Evolutionary conservation across 129 eudicot genomes (phyloP).

Genomic region (Escallonia rubra): DNA sequence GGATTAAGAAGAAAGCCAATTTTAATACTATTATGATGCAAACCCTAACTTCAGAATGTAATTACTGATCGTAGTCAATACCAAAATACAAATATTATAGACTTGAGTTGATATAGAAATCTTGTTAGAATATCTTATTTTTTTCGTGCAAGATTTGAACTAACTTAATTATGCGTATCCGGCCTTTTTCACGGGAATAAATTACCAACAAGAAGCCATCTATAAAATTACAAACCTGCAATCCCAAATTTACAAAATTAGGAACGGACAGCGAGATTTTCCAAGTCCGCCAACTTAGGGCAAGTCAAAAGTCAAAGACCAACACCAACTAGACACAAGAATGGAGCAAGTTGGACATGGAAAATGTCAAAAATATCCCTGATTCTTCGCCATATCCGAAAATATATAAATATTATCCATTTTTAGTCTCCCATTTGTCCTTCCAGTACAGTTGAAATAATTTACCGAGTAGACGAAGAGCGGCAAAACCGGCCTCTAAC

Average conservation of each 20-base stretch:
- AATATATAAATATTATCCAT: constrained; percentile 1
- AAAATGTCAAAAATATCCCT: not conserved
- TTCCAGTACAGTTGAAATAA: not conserved
- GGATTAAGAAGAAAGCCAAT: no score
- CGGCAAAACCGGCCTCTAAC: constrained; percentile 25
- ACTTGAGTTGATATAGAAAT: no score
- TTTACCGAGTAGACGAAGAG: not conserved
- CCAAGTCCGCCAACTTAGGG: not conserved
- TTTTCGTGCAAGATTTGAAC: no score
- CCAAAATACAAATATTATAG: no score
- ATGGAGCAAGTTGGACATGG: not conserved
- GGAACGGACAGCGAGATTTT: not conserved
- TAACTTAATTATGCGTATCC: no score
- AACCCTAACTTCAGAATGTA: no score
- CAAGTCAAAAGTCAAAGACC: not conserved
- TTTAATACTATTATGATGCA: no score
- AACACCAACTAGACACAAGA: not conserved
- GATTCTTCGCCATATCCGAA: constrained; percentile 13
- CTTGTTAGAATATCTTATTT: no score
- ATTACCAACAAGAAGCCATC: no score
- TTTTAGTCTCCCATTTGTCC: not conserved
- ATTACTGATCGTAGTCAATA: no score
- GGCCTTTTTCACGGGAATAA: no score
- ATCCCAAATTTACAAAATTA: not conserved
- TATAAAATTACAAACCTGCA: no score